phyloP scores from a whole-genome alignment of 345 rosid species.

The Rubroshorea leprosula region DNA sequence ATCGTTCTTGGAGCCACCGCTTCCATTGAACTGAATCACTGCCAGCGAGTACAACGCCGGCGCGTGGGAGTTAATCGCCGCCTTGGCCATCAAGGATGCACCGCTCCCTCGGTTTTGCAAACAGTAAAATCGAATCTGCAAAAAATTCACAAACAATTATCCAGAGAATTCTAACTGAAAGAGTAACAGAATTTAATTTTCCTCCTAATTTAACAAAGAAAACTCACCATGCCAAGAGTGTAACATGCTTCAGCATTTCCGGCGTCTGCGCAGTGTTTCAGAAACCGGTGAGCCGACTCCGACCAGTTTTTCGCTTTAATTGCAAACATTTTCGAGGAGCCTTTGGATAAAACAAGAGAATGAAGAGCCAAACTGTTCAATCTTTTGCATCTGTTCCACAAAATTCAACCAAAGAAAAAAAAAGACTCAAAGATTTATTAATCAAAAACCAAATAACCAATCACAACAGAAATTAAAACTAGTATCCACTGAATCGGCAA shows the following conservation, averaged over 20 bases:
- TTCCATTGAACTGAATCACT: conserved; percentile 92
- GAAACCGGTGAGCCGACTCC: conserved; percentile 74
- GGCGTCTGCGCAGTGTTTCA: conserved; percentile 73
- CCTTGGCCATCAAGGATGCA: conserved; percentile 89
- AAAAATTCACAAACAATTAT: background rate
- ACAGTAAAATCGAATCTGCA: conserved; percentile 91
- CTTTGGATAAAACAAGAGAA: conserved; percentile 53
- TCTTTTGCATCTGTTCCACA: conserved; percentile 71
- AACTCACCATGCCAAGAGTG: conserved; percentile 88
- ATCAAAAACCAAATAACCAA: background rate
- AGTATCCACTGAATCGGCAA: background rate
- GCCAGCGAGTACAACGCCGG: conserved; percentile 79
- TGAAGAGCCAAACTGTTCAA: conserved; percentile 51
- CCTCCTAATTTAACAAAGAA: background rate
- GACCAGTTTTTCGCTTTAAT: conserved; percentile 71
- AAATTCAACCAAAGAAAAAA: conserved; percentile 5
- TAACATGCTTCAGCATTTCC: conserved; percentile 90
- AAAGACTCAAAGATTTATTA: background rate
- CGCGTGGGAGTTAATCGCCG: conserved; percentile 85
- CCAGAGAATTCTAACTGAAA: background rate
- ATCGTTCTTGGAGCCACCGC: conserved; percentile 90
- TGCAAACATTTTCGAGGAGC: conserved; percentile 49
- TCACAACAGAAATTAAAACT: background rate
- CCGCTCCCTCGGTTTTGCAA: conserved; percentile 74
- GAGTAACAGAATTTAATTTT: background rate